Conservation (phyloP, 2,329 filamentous ascomycete species). For the Pestalotiopsis sp. region DNA sequence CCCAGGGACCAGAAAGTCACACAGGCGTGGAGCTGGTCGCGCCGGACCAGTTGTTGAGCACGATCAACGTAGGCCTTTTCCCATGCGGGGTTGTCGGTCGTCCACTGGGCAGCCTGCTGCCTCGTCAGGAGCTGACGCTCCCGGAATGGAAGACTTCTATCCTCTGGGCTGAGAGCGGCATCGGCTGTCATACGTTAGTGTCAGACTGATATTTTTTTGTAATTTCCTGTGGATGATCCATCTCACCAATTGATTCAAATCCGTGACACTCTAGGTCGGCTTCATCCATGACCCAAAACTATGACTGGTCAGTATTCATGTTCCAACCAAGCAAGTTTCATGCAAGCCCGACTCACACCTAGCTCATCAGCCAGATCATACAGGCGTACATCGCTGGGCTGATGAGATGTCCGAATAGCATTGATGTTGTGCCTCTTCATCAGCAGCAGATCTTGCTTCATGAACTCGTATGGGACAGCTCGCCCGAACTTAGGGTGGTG, state of each 20-base stretch:
- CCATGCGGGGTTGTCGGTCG: conserved; percentile 60
- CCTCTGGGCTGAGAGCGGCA: conserved; percentile 29
- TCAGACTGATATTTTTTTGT: neutral
- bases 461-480: conserved; percentile 55
- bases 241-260: conserved; percentile 29
- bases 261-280: conserved; percentile 46
- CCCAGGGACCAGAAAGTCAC: conserved; percentile 70
- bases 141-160: conserved; percentile 30
- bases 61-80: conserved; percentile 65
- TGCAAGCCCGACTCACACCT: conserved; percentile 34
- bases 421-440: conserved; percentile 70
- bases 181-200: conserved; percentile 23
- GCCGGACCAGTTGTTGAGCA: conserved; percentile 62
- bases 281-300: conserved; percentile 57
- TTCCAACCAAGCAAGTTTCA: neutral
- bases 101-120: conserved; percentile 46
- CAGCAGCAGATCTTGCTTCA: conserved; percentile 56
- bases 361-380: conserved; percentile 59
- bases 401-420: conserved; percentile 62
- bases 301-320: conserved; percentile 26
- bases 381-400: conserved; percentile 56
- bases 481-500: conserved; percentile 60
- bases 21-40: conserved; percentile 68
- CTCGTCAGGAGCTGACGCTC: conserved; percentile 36
- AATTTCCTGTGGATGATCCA: neutral